Conservation (phyloP, 768 basidiomycete genomes). For the Lactarius tabidus region DNA sequence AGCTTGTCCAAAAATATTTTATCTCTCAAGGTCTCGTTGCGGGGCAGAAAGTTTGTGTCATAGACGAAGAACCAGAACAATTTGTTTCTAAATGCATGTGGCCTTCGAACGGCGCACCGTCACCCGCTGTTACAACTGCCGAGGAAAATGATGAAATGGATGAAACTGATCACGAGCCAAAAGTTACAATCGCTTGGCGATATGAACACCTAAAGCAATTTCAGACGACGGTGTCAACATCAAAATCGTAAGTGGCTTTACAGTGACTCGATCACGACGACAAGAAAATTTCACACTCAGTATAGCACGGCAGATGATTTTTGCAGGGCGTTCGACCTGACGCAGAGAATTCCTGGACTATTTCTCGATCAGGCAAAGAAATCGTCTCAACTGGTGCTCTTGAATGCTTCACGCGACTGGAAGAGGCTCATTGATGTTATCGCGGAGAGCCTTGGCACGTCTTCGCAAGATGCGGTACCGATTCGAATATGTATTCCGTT, state of each 20-base stretch:
- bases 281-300: slow-evolving; percentile 14
- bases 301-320: slow-evolving; percentile 54
- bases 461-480: slow-evolving; percentile 15
- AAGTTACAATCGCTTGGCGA: slow-evolving; percentile 96
- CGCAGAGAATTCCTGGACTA: slow-evolving; percentile 50
- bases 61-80: slow-evolving; percentile 53
- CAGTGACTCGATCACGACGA: slow-evolving; percentile 9
- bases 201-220: slow-evolving; percentile 93
- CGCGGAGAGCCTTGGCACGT: slow-evolving; percentile 20
- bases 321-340: slow-evolving; percentile 72
- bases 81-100: slow-evolving; percentile 82
- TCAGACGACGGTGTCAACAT: slow-evolving; percentile 68
- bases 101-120: slow-evolving; percentile 41
- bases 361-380: slow-evolving; percentile 35
- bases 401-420: slow-evolving; percentile 12
- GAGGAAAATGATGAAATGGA: slow-evolving; percentile 38
- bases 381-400: slow-evolving; percentile 16
- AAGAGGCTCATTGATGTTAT: slow-evolving; percentile 9
- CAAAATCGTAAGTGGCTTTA: slow-evolving; percentile 43
- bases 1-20: slow-evolving; percentile 84
- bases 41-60: slow-evolving; percentile 64
- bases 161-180: slow-evolving; percentile 43
- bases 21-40: slow-evolving; percentile 79
- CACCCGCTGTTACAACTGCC: slow-evolving; percentile 32
- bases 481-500: slow-evolving; percentile 25